Evolutionary conservation across 441 rosid genomes (phyloP).

Genomic region (Croton laevigatus): DNA sequence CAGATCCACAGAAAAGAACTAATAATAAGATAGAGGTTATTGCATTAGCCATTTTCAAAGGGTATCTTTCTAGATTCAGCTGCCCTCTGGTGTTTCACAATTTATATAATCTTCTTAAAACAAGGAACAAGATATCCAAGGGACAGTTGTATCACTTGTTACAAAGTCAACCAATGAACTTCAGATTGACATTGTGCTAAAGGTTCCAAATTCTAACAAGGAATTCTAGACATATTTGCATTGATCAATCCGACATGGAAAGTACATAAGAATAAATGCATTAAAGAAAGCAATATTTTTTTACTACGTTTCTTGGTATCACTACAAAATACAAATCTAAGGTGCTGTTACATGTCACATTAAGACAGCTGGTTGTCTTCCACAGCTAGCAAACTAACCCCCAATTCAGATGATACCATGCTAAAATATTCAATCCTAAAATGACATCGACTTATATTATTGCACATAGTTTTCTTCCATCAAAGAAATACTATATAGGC

Average conservation of each 20-base stretch:
- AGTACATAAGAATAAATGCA: neutral
- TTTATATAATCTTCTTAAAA: constrained; percentile 6
- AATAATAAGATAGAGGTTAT: constrained; percentile 17
- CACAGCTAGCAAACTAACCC: neutral
- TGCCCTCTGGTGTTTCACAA: neutral
- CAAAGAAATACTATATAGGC: neutral
- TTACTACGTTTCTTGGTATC: neutral
- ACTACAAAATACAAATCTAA: neutral
- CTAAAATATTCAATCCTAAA: neutral
- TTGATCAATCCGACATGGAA: neutral
- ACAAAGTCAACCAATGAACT: constrained; percentile 8
- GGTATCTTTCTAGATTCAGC: constrained; percentile 5
- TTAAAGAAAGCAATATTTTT: neutral
- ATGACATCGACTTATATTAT: neutral
- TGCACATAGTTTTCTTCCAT: neutral
- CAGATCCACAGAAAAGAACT: constrained; percentile 33
- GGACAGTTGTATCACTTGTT: neutral
- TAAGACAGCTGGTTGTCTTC: neutral
- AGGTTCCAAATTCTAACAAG: constrained; percentile 17
- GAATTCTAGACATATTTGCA: constrained; percentile 7
- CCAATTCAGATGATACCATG: neutral
- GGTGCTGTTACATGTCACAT: neutral
- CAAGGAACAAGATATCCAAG: constrained; percentile 1
- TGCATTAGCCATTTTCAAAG: constrained; percentile 22
- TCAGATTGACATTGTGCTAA: neutral